Evolutionary conservation across 2,329 filamentous ascomycete genomes (phyloP), one percentile per base, ranked within the genome.

Genomic region (Ophiostoma triangulosporum): DNA sequence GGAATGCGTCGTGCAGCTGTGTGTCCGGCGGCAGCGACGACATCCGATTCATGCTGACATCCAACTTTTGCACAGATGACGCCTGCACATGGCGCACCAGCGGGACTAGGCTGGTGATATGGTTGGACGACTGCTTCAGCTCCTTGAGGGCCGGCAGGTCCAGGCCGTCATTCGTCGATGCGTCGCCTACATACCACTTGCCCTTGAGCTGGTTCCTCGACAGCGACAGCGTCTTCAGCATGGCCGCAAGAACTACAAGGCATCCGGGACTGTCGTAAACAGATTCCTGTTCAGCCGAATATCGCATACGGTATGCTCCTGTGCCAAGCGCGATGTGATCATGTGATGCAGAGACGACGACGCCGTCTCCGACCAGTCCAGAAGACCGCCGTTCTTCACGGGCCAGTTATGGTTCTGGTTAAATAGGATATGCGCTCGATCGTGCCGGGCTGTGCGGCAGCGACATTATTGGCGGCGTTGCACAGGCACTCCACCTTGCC

Each of bases 21-120:
- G 57, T 58, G 43, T 58, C 65, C 3, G 64, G 59, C 0, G 90
- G 87, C 0, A 96, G 72, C 0, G 76, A 75, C 1, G 80, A 77
- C 29, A 97, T 69, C n/a, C 85, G 81, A 64, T 97, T 97, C 58
- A 84, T 78, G 24, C 85, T 88, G 7, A 94, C 74, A 63, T 97
- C 87, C 1, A 96, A 73, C 60, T 84, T 85, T 52, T 84, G 79
- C 6, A 97, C 74, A 6, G 70, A 73, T 0, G 89, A 88, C 0
- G 90, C 88, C n/a, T 76, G 73, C 5, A 97, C 75, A 58, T 80
- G 71, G 5, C 72, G 68, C 3, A 80, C 74, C 15, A 97, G 69
- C 0, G 84, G 79, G 1, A 76, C 73, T 9, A 96, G 69, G 3
- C 80, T 80, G 0, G 78, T 81, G 56, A 96, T 79, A 45, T 82